Conservation (phyloP, 2,329 filamentous ascomycete genomes). For the Ceratocystis colombiana region DNA sequence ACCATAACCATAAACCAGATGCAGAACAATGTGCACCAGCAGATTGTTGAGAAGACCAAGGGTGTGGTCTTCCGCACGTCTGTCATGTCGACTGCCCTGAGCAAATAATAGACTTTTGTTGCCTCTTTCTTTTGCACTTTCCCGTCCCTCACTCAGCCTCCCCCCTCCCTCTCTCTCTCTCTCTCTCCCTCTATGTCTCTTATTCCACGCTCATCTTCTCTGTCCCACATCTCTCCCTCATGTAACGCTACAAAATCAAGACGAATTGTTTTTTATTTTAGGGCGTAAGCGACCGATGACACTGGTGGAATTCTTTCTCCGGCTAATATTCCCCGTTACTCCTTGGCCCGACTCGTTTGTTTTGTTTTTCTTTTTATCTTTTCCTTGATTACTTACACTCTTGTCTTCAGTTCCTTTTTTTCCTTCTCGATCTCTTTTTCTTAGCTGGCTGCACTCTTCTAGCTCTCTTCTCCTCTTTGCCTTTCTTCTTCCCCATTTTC, state of each 20-base stretch:
- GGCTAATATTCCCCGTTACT: background rate
- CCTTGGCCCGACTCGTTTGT: no score
- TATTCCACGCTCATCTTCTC: background rate
- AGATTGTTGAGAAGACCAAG: conserved; percentile 98
- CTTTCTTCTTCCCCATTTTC: background rate
- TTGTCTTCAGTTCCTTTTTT: background rate
- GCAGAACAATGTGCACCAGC: conserved; percentile 95
- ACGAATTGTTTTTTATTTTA: no score
- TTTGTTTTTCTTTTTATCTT: no score
- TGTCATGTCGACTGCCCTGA: conserved; percentile 64
- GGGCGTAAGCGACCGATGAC: no score
- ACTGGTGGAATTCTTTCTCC: background rate
- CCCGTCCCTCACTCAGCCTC: background rate
- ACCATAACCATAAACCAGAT: conserved; percentile 99
- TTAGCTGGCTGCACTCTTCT: background rate
- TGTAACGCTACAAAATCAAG: no score
- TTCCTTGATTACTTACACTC: background rate
- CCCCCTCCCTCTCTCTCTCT: background rate
- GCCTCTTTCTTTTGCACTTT: background rate
- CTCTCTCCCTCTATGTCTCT: background rate
- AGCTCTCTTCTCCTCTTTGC: background rate
- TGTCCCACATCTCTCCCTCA: conserved; percentile 4
- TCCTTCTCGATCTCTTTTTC: background rate
- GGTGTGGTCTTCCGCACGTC: conserved; percentile 98
- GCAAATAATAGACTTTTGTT: conserved; percentile 36